Conservation (phyloP, 139 green algal genomes). For the Closterium sp. region DNA sequence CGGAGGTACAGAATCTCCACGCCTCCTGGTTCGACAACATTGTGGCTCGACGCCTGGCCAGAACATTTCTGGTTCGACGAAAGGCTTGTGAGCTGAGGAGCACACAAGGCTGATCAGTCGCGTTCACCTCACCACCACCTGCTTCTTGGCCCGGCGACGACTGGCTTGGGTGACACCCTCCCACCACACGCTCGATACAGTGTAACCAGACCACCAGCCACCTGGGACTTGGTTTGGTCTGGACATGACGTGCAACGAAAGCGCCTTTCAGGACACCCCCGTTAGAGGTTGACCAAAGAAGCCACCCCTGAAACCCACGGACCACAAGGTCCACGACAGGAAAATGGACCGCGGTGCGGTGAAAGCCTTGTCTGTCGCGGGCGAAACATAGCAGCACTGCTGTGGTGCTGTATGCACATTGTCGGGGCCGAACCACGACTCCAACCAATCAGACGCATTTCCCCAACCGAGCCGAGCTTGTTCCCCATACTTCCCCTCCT, state of each 20-base stretch:
- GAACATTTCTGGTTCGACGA: no score
- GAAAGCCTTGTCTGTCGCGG: not conserved
- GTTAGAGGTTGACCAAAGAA: not conserved
- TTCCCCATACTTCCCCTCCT: no score
- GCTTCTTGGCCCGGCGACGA: not conserved
- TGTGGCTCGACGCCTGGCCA: not conserved
- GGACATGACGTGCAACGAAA: not conserved
- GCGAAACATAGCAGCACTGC: not conserved
- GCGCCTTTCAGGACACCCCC: not conserved
- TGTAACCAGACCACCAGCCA: not conserved
- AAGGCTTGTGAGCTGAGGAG: no score
- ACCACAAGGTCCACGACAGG: not conserved
- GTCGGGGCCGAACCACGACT: not conserved
- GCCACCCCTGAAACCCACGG: no score
- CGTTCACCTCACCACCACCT: not conserved
- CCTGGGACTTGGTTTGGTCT: no score
- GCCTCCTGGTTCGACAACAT: not conserved
- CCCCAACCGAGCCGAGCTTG: not conserved
- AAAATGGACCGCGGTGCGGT: not conserved
- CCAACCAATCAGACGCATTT: not conserved
- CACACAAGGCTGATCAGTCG: not conserved
- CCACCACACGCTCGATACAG: not conserved
- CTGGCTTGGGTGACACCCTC: not conserved
- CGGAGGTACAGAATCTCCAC: not conserved
- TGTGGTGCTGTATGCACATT: no score